Base-by-base conservation (phyloP, 345 rosid species). In the Salix brachista region DNA sequence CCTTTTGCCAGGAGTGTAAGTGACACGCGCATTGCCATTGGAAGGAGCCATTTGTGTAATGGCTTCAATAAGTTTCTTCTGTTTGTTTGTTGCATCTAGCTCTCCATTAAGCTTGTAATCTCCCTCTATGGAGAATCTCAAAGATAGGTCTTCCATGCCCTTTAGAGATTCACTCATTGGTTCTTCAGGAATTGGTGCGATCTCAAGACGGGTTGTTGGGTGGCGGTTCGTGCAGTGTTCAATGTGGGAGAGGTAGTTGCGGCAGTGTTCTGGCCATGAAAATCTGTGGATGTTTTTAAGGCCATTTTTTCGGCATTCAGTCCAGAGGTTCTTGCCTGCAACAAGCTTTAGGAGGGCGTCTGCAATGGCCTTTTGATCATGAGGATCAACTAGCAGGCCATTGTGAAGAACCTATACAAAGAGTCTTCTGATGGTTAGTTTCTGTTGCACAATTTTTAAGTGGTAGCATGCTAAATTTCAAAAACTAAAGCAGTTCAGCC, bases 111-210 rank as follows among this genome's bases (percentile, higher is more conserved):
- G 81, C 74, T 88, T 89, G 88, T 86, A 80, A 76, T 92, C 95
- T 36, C 92, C 96, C 39, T 94, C 98, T 46, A 85, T 75, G 52
- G 97, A 91, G 84, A 94, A 89, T 84, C 89, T 87, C 80, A 92
- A 81, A 78, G 97, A 94, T 58, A 91, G 85, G 84, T 94, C 97
- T 71, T 91, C 95, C 5, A 90, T 90, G 70, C 89, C 98, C 74
- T 82, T 88, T 39, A 94, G 82, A 48, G 98, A 94, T 79, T 94
- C 97, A 68, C 97, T 92, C 90, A 89, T 86, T 18, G 92, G 93
- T 79, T 93, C 98, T 86, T 91, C 90, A 41, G 90, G 95, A 80
- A 81, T 77, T 79, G 85, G 85, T 86, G 87, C 80, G 75, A 90
- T 91, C 78, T 89, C 85, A 62, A 90, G 90, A 72, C 81, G 90